Evolutionary conservation across 306 rosid species (phyloP).

Genomic region (Trifolium pratense): DNA sequence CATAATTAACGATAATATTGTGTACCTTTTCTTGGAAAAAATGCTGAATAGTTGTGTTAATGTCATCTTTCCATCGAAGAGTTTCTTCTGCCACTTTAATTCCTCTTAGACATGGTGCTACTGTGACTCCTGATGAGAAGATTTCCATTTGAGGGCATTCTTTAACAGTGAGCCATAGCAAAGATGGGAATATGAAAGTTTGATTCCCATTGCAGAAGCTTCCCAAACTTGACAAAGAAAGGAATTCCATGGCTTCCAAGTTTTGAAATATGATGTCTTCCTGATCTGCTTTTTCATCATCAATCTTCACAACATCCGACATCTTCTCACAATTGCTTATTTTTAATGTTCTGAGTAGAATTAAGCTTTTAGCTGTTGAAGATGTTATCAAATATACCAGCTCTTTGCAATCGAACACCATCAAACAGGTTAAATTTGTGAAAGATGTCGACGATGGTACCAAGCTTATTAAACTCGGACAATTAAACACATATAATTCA

Average conservation of each 20-base stretch:
- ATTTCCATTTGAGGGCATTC: neutral
- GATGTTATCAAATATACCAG: no score
- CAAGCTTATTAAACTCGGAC: constrained; percentile 5
- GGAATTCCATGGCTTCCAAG: neutral
- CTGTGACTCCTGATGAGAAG: neutral
- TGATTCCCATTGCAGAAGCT: neutral
- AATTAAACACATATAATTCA: rapidly evolving
- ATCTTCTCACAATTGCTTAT: no score
- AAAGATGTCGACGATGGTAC: no score
- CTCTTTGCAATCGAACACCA: no score
- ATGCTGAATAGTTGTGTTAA: neutral
- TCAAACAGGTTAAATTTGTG: no score
- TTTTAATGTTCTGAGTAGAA: no score
- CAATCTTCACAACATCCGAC: no score
- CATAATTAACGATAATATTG: no score
- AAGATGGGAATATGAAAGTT: neutral
- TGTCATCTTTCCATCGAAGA: neutral
- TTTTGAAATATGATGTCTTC: no score
- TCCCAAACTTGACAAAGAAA: neutral
- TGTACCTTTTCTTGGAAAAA: neutral
- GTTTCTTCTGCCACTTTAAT: neutral
- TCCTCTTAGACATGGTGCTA: neutral
- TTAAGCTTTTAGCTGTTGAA: no score
- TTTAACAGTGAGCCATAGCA: neutral
- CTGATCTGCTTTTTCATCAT: neutral